phyloP scores from a whole-genome alignment of 2,329 filamentous ascomycete genomes.

The Monilinia aucupariae region DNA sequence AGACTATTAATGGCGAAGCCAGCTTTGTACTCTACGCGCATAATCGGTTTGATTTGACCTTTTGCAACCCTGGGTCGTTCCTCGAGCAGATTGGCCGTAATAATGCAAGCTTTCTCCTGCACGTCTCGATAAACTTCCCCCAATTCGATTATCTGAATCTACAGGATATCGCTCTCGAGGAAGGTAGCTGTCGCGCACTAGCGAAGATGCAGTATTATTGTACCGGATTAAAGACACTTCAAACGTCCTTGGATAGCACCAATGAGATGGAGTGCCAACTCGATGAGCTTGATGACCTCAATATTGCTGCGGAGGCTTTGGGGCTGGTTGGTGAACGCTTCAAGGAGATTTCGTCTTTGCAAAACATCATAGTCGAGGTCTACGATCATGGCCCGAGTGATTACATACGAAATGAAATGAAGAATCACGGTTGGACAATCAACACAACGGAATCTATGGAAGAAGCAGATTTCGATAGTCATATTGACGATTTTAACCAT shows the following conservation, averaged over 20 bases:
- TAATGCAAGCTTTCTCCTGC: slow-evolving; percentile 24
- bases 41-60: slow-evolving; percentile 26
- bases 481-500: slow-evolving; percentile 13
- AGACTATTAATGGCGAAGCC: slow-evolving; percentile 26
- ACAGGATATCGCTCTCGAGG: slow-evolving; percentile 16
- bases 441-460: slow-evolving; percentile 19
- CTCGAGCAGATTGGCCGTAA: slow-evolving; percentile 23
- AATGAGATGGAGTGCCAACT: slow-evolving; percentile 6
- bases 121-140: slow-evolving; percentile 23
- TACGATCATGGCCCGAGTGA: slow-evolving; percentile 21
- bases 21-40: slow-evolving; percentile 24
- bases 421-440: slow-evolving; percentile 28
- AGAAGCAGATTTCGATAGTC: slow-evolving; percentile 18
- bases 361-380: slow-evolving; percentile 27
- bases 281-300: slow-evolving; percentile 14
- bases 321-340: slow-evolving; percentile 24
- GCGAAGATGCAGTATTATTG: slow-evolving; percentile 23
- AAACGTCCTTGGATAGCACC: slow-evolving; percentile 14
- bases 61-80: slow-evolving; percentile 18
- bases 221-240: slow-evolving; percentile 22
- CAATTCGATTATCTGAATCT: slow-evolving; percentile 17
- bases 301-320: slow-evolving; percentile 21
- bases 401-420: slow-evolving; percentile 25
- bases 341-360: slow-evolving; percentile 27
- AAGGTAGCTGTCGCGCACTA: slow-evolving; percentile 17